Base-by-base conservation (phyloP, 2,329 filamentous ascomycete genomes). In the Chaetothyriales sp. region DNA sequence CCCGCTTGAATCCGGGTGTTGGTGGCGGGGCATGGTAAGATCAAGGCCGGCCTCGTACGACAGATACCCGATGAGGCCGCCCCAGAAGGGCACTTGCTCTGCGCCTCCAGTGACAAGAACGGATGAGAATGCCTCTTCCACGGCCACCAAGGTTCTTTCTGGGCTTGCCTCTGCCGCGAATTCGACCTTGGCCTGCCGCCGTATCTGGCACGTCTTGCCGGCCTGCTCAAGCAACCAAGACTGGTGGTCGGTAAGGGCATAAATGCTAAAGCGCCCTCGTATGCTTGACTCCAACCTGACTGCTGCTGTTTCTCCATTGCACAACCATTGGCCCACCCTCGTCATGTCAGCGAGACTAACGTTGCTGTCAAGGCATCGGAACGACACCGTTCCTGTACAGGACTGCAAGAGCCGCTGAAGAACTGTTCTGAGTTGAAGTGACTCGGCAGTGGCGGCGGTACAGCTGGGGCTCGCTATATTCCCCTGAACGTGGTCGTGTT, bases 11-110 rank as follows among this genome's bases (percentile, higher is more conserved):
- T 15, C 7, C 44, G 49, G 8, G 25, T 25, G 25, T 8, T 45
- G 45, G 20, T 69, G 47, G 70, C 66, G 49, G 80, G 80, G 18
- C 74, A 79, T 56, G 47, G 65, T 62, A n/a, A 56, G 47, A 28
- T 54, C 49, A 39, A 60, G 51, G 0, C 86, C 86, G 63, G 88
- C 79, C 64, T 95, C 88, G 54, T 95, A 94, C 0, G 85, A 87
- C 48, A 87, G 76, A 60, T 83, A 93, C 0, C 88, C 88, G 68
- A 94, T 79, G 53, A 94, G 81, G 0, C 88, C 88, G 48, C 86
- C 88, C 66, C 85, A 79, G 63, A 94, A 95, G 0, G 84, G 71
- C 18, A 69, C 61, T 1, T 66, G 55, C 3, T 48, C 42, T 54
- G 64, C 61, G 1, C 67, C 68, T 18, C 57, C 59, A 18, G 57